These are phyloP conservation scores for Pythium periplocum DNA, from an alignment of 352 stramenopile genomes.

Conservation along the genomic window DNA sequence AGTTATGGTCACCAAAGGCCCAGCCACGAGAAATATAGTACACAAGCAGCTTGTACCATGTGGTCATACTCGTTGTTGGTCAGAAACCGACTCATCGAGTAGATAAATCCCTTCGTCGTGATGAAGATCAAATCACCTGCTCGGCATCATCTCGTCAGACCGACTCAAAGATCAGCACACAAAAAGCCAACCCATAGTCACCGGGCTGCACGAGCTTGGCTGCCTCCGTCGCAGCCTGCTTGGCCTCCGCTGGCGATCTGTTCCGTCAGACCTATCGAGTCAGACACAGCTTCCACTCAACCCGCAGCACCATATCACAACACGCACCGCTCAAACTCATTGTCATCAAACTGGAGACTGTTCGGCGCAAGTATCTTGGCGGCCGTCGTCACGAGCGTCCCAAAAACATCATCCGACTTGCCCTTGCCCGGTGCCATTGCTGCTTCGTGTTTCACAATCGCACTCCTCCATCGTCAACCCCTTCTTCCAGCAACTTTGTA, in stretches of 20 bases:
- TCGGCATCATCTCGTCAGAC: not conserved
- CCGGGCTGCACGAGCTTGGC: slow-evolving; percentile 58
- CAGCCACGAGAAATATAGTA: not conserved
- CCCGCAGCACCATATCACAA: not conserved
- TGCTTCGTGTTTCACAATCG: too few relatives aligned
- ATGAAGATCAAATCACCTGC: slow-evolving; percentile 78
- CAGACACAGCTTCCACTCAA: not conserved
- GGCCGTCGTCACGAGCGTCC: slow-evolving; percentile 31
- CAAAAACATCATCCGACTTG: slow-evolving; percentile 18
- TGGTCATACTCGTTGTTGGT: slow-evolving; percentile 73
- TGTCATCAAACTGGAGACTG: slow-evolving; percentile 67
- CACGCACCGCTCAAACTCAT: slow-evolving; percentile 61
- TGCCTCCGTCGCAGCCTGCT: slow-evolving; percentile 50
- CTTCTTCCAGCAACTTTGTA: too few relatives aligned
- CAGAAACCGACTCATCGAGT: slow-evolving; percentile 54
- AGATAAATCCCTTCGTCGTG: slow-evolving; percentile 64
- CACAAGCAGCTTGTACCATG: slow-evolving; percentile 25
- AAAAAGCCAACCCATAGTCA: too few relatives aligned
- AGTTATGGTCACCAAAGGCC: not conserved
- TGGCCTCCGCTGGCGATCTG: slow-evolving; percentile 54
- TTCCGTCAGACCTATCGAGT: not conserved
- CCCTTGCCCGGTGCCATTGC: slow-evolving; percentile 10
- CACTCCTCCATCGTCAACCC: too few relatives aligned
- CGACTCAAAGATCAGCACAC: too few relatives aligned
- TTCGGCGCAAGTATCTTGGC: slow-evolving; percentile 60